These are phyloP conservation scores for Dioscorea dumetorum DNA, from an alignment of 106 monocot species.

Conservation along the genomic window DNA sequence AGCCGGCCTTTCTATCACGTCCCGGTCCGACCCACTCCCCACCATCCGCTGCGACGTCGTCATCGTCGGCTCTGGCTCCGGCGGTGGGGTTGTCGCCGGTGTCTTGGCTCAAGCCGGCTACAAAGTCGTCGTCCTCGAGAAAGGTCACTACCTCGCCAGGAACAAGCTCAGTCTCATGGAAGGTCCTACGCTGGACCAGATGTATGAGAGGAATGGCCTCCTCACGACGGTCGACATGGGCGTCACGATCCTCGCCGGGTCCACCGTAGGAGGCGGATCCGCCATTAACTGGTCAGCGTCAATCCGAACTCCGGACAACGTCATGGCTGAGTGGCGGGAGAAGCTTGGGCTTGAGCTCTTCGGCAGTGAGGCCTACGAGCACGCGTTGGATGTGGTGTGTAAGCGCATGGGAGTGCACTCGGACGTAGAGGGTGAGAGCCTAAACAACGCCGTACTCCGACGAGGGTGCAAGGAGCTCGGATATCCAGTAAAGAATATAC, in stretches of 20 bases:
- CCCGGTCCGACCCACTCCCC: conserved; percentile 1
- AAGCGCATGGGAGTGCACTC: conserved; percentile 45
- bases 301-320: conserved; percentile 38
- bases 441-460: conserved; percentile 41
- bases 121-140: conserved; percentile 61
- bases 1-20: conserved; percentile 10
- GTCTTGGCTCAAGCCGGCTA: conserved; percentile 45
- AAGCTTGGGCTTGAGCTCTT: conserved; percentile 51
- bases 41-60: conserved; percentile 50
- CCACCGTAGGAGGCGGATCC: conserved; percentile 56
- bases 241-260: conserved; percentile 25
- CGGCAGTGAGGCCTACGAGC: conserved; percentile 38
- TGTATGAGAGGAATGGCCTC: conserved; percentile 41
- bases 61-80: conserved; percentile 51
- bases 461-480: conserved; percentile 58
- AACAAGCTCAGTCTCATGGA: conserved; percentile 24
- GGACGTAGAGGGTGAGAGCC: conserved; percentile 27
- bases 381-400: conserved; percentile 58
- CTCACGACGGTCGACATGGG: conserved; percentile 25
- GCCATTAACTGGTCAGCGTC: conserved; percentile 60
- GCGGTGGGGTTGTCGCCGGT: conserved; percentile 51
- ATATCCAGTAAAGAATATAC: conserved; percentile 33
- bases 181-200: conserved; percentile 21
- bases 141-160: conserved; percentile 33
- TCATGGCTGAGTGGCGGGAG: conserved; percentile 33